phyloP scores from a whole-genome alignment of 2,329 filamentous ascomycete species.

The Pestalotiopsis sp. region DNA sequence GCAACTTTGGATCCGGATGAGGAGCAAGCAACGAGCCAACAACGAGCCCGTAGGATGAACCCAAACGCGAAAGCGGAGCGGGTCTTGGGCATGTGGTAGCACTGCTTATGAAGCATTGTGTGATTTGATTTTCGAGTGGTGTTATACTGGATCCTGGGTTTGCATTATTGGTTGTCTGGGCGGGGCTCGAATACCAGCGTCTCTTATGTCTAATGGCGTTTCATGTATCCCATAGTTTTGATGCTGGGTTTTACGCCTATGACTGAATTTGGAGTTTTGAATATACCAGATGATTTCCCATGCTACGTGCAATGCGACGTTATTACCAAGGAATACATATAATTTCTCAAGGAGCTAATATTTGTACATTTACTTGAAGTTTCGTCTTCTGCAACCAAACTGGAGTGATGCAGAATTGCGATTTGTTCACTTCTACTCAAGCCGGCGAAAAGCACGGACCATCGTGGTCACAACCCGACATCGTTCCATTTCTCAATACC shows the following conservation, averaged over 20 bases:
- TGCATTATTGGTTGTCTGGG: neutral
- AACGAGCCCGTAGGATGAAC: neutral
- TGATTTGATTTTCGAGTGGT: neutral
- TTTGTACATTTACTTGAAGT: neutral
- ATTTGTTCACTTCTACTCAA: too few relatives aligned
- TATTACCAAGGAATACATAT: too few relatives aligned
- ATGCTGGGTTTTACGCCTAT: neutral
- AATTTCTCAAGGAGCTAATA: neutral
- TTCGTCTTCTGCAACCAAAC: neutral
- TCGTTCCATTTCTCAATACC: neutral
- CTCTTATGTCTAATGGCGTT: neutral
- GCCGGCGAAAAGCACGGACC: neutral
- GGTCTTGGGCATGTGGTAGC: slow-evolving; percentile 9
- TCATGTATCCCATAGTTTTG: neutral
- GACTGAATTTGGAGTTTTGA: neutral
- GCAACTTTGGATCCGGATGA: neutral
- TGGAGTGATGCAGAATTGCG: too few relatives aligned
- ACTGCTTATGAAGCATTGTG: neutral
- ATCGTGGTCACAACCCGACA: neutral
- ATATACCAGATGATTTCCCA: neutral
- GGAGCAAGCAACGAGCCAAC: neutral
- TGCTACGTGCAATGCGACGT: too few relatives aligned
- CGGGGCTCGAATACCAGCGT: neutral
- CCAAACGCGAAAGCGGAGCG: slow-evolving; percentile 4
- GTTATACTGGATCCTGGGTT: neutral